Conservation (phyloP, 164 flowering plant genomes). For the Magnolia sinica region DNA sequence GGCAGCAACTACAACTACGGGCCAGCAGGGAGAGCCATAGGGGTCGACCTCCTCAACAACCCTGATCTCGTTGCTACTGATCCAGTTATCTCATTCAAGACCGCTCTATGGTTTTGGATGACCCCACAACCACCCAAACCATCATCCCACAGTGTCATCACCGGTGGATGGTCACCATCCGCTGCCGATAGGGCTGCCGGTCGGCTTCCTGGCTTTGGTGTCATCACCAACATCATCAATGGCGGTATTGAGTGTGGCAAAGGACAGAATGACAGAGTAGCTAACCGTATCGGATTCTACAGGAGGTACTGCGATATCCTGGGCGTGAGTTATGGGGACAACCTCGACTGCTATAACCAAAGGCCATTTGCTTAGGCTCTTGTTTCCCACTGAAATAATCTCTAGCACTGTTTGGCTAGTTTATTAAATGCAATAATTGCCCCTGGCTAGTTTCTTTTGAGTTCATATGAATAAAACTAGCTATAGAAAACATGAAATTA, state of each 20-base stretch:
- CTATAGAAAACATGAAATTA: no score
- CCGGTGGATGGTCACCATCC: not conserved
- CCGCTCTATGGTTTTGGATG: slow-evolving; percentile 30
- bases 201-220: slow-evolving; percentile 27
- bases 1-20: slow-evolving; percentile 27
- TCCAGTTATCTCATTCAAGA: slow-evolving; percentile 19
- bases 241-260: slow-evolving; percentile 22
- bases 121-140: slow-evolving; percentile 14
- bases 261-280: slow-evolving; percentile 12
- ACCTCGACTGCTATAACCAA: slow-evolving; percentile 32
- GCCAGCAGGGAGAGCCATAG: slow-evolving; percentile 16
- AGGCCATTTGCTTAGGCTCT: not conserved
- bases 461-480: no score
- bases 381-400: no score
- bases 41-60: slow-evolving; percentile 13
- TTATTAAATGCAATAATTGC: no score
- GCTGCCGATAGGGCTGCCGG: not conserved
- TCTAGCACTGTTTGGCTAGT: no score
- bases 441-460: no score
- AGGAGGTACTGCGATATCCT: slow-evolving; percentile 35
- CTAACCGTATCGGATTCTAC: slow-evolving; percentile 35
- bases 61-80: slow-evolving; percentile 20
- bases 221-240: slow-evolving; percentile 32
- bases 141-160: slow-evolving; percentile 18
- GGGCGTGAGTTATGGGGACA: slow-evolving; percentile 41